Conservation (phyloP, 1,139 yeast species). For the Hyphopichia wangnamkhiaoensis region DNA sequence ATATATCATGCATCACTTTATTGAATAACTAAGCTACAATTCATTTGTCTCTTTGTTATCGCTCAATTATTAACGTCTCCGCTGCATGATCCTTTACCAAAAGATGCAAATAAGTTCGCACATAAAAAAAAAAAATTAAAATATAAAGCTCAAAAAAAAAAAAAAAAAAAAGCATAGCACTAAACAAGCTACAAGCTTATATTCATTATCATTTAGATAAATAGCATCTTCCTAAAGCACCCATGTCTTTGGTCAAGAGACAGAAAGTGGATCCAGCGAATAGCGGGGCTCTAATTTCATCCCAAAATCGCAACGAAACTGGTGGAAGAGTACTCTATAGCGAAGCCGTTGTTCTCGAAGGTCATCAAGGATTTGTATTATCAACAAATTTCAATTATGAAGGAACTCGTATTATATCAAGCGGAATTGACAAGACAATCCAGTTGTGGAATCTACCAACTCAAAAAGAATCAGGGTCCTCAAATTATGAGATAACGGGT, state of each 20-base stretch:
- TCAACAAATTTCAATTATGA: constrained; percentile 42
- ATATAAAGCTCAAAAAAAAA: neutral
- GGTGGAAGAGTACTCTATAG: constrained; percentile 11
- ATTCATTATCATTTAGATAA: no score
- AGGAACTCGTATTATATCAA: constrained; percentile 51
- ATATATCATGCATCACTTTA: neutral
- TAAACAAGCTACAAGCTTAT: no score
- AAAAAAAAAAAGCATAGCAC: neutral
- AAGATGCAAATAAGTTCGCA: constrained; percentile 3
- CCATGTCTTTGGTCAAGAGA: constrained; percentile 26
- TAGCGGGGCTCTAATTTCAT: neutral
- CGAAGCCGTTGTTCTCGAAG: constrained; percentile 34
- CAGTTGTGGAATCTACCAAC: constrained; percentile 48
- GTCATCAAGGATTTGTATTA: constrained; percentile 52
- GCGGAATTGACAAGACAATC: constrained; percentile 52
- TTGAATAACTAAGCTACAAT: neutral
- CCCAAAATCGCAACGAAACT: neutral
- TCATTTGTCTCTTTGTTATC: constrained; percentile 1
- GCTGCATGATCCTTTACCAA: no score
- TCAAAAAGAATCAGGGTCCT: constrained; percentile 18
- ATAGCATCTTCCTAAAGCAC: no score
- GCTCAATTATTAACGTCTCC: no score
- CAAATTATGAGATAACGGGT: constrained; percentile 42
- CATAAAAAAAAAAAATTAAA: neutral
- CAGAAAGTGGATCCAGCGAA: constrained; percentile 9